Evolutionary conservation across 805 yeast genomes (phyloP), one percentile per base, ranked within the genome.

Genomic region (Candida vartiovaarae): DNA sequence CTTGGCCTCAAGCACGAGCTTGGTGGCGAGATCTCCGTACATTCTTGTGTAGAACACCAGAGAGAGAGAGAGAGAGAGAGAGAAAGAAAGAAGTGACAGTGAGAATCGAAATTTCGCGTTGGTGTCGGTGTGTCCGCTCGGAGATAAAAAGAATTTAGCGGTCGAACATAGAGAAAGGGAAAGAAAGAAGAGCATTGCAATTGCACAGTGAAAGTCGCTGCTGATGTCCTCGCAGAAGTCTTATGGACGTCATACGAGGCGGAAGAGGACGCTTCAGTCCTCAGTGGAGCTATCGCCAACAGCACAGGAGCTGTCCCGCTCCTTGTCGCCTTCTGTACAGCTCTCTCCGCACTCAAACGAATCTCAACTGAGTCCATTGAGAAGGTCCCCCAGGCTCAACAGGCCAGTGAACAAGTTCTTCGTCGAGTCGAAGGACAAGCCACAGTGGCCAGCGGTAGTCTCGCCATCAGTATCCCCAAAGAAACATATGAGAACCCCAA

Each of bases 21-120:
- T 91, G 48, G 78, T 76, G 2, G 91, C 96, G 5, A 76, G 55
- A 54, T 90, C 97, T 28, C 97, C 97, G 55, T 87, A 87, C 99
- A 91, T 91, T n/a, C 20, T 15, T 15, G 20, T 15, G 20, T 32
- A 20, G 11, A 32, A 20, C 33, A 9, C 7, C 6, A 9, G 15
- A 6, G 33, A 9, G 6, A 11, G 33, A 32, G 33, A 11, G 33
- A n/a, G 33, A 9, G 2, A 32, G 6, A 32, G n/a, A n/a, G n/a
- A n/a, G n/a, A n/a, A n/a, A n/a, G n/a, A n/a, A n/a, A 2, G 11
- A 32, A 11, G 33, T n/a, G 33, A n/a, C 10, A 9, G 33, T 15
- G 20, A 15, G 20, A 15, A 15, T 15, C 20, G 20, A 15, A 15
- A 9, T 28, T 28, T 28, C 30, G 30, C 30, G 30, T 28, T 9